A percentile compares a stretch with the other conserved stretches of the same genome.
These are phyloP conservation scores for Paramecium sexaurelia DNA, from an alignment of 73 alveolate species.

Conservation along the genomic window DNA sequence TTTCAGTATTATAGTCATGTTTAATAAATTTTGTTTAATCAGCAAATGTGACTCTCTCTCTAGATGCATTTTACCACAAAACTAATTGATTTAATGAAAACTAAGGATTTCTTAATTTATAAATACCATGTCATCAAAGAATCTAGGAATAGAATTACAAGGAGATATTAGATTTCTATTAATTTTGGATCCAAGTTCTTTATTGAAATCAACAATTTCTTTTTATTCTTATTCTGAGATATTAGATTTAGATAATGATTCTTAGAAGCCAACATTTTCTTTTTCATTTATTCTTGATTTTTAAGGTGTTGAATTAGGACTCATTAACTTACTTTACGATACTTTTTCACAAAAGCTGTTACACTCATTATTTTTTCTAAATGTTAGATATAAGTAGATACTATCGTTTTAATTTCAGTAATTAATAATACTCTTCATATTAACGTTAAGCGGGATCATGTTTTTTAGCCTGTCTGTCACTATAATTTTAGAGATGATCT, in stretches of 20 bases:
- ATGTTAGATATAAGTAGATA: not conserved
- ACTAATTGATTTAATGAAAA: not conserved
- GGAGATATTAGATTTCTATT: slow-evolving; percentile 3
- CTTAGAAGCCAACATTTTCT: not conserved
- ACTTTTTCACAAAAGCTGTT: not conserved
- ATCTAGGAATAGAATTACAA: slow-evolving; percentile 30
- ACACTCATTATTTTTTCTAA: slow-evolving; percentile 12
- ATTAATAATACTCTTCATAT: slow-evolving; percentile 18
- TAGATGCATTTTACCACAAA: not conserved
- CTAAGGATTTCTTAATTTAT: no score
- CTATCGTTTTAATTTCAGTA: not conserved
- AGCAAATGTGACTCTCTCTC: not conserved
- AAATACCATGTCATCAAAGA: slow-evolving; percentile 14
- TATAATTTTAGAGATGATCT: not conserved
- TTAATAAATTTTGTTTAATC: not conserved
- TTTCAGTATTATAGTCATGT: not conserved
- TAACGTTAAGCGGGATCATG: not conserved
- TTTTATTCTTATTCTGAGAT: not conserved
- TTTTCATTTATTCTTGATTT: not conserved
- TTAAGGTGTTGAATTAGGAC: not conserved
- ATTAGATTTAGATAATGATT: not conserved
- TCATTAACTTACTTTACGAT: not conserved
- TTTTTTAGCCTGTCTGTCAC: not conserved
- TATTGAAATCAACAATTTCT: not conserved
- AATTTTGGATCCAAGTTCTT: not conserved